Evolutionary conservation across 169 alveolate species (phyloP).

Genomic region (Babesia ovata): DNA sequence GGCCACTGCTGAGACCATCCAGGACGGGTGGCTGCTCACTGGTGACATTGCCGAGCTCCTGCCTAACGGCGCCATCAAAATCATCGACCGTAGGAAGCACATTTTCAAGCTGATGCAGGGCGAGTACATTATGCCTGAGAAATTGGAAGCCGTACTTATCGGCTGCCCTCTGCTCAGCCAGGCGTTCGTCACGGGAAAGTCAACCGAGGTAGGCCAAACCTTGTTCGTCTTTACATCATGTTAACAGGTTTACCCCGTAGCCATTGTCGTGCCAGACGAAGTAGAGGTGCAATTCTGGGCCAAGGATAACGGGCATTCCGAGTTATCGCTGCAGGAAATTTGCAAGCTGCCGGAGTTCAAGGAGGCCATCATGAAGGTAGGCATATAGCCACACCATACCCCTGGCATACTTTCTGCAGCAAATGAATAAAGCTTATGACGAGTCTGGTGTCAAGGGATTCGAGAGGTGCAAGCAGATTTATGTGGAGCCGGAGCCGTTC

Average conservation of each 20-base stretch:
- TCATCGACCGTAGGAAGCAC: constrained; percentile 93
- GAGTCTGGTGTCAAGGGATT: constrained; percentile 72
- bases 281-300: constrained; percentile 59
- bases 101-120: constrained; percentile 94
- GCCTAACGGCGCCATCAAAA: constrained; percentile 85
- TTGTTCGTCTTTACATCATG: constrained; percentile 38
- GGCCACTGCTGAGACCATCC: constrained; percentile 84
- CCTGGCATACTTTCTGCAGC: constrained; percentile 2
- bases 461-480: constrained; percentile 80
- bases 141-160: constrained; percentile 80
- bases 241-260: constrained; percentile 59
- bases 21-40: constrained; percentile 88
- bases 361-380: constrained; percentile 19
- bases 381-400: neutral
- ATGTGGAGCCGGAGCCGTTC: constrained; percentile 84
- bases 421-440: constrained; percentile 48
- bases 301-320: constrained; percentile 2
- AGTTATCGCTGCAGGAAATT: constrained; percentile 32
- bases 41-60: constrained; percentile 91
- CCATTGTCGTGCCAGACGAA: constrained; percentile 68
- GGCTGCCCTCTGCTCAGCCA: constrained; percentile 70
- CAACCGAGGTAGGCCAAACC: constrained; percentile 58
- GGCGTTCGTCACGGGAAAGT: constrained; percentile 76
- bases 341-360: constrained; percentile 34
- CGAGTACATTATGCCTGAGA: constrained; percentile 95